A percentile compares a stretch with the other conserved stretches of the same genome.
phyloP scores from a whole-genome alignment of 805 yeast genomes.

The Candida silvicultrix region DNA sequence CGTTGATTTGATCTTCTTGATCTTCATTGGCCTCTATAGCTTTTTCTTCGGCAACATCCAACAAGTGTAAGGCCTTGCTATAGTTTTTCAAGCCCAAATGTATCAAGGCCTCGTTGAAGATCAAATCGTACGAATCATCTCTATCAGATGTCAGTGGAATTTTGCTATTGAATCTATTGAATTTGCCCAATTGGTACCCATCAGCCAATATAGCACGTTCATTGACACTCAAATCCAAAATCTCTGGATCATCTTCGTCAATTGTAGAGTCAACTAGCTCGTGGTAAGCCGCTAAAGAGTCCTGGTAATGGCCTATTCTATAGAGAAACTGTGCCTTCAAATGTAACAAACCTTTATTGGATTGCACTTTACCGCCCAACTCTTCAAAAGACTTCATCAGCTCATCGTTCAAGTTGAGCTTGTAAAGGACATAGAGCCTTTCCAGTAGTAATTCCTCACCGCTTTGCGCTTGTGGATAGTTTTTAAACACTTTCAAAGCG shows the following conservation, averaged over 20 bases:
- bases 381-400: conserved; percentile 22
- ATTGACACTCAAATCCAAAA: conserved; percentile 55
- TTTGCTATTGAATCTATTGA: conserved; percentile 5
- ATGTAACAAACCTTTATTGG: conserved; percentile 37
- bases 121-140: conserved; percentile 46
- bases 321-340: conserved; percentile 48
- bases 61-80: conserved; percentile 31
- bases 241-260: conserved; percentile 29
- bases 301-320: conserved; percentile 41
- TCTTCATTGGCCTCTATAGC: conserved; percentile 33
- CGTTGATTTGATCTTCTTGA: conserved; percentile 39
- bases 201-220: conserved; percentile 65
- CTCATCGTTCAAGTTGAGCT: conserved; percentile 32
- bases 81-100: conserved; percentile 38
- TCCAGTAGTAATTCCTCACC: conserved; percentile 41
- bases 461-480: conserved; percentile 27
- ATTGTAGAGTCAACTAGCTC: conserved; percentile 32
- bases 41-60: conserved; percentile 37
- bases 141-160: conserved; percentile 14
- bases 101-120: conserved; percentile 60
- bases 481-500: conserved; percentile 40
- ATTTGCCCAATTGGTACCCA: conserved; percentile 13
- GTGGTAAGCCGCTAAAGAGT: conserved; percentile 47
- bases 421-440: conserved; percentile 57
- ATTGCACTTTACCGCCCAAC: conserved; percentile 9